phyloP scores from a whole-genome alignment of 208 protist species.

The Endotrypanum monterogeii region DNA sequence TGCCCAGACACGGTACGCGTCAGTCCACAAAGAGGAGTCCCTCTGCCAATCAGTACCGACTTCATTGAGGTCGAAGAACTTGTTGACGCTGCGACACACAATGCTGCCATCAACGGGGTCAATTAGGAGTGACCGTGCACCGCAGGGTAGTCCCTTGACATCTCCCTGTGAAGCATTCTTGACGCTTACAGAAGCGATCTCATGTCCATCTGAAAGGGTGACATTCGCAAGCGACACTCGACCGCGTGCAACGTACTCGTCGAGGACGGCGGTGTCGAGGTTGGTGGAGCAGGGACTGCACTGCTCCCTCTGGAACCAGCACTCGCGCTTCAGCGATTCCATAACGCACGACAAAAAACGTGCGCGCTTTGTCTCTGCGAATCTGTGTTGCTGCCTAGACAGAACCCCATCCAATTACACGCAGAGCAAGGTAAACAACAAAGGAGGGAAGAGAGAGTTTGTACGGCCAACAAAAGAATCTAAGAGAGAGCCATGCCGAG shows the following conservation, averaged over 20 bases:
- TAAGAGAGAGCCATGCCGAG: background rate
- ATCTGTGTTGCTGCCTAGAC: background rate
- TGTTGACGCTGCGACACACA: slow-evolving; percentile 84
- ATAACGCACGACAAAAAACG: slow-evolving; percentile 10
- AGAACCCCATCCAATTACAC: background rate
- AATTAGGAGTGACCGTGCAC: slow-evolving; percentile 76
- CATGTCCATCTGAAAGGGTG: slow-evolving; percentile 29
- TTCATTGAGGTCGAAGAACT: slow-evolving; percentile 80
- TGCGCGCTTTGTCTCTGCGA: background rate
- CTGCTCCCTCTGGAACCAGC: slow-evolving; percentile 37
- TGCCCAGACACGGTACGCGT: slow-evolving; percentile 47
- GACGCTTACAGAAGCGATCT: slow-evolving; percentile 63
- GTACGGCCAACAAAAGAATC: too few species aligned
- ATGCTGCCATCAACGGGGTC: slow-evolving; percentile 50
- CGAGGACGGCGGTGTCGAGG: slow-evolving; percentile 25
- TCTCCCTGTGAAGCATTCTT: slow-evolving; percentile 73
- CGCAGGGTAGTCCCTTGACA: slow-evolving; percentile 65
- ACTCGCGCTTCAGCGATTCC: slow-evolving; percentile 31
- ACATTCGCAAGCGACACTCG: slow-evolving; percentile 20
- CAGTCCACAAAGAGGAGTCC: slow-evolving; percentile 42
- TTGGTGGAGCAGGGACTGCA: slow-evolving; percentile 3
- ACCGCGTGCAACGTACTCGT: slow-evolving; percentile 37
- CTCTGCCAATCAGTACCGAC: slow-evolving; percentile 43
- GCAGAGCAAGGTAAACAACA: background rate
- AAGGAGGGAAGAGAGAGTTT: background rate